These are phyloP conservation scores for Meyerozyma carpophila DNA, from an alignment of 1,139 yeast genomes.

Conservation along the genomic window DNA sequence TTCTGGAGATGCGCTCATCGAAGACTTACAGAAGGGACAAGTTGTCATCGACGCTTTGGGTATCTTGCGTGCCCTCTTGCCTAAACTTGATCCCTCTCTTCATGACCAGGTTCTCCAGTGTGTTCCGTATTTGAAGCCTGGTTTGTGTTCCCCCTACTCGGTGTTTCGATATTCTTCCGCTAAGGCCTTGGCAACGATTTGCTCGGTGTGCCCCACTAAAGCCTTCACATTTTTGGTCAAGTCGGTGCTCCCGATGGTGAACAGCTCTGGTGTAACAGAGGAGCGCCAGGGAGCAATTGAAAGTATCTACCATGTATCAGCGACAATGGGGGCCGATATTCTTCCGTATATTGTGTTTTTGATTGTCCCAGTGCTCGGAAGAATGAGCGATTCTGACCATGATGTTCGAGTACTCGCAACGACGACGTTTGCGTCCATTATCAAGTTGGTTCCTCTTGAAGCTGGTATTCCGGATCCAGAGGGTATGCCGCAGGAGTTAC, in stretches of 20 bases:
- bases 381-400: constrained; percentile 94
- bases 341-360: constrained; percentile 92
- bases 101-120: constrained; percentile 43
- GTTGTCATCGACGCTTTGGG: constrained; percentile 83
- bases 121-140: constrained; percentile 50
- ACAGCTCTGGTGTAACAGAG: constrained; percentile 68
- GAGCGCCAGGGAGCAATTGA: constrained; percentile 95
- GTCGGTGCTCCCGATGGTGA: constrained; percentile 71
- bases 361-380: constrained; percentile 92
- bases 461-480: constrained; percentile 97
- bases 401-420: constrained; percentile 91
- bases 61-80: constrained; percentile 68
- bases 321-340: constrained; percentile 82
- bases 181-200: constrained; percentile 78
- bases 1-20: constrained; percentile 30
- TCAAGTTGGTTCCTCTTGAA: constrained; percentile 92
- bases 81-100: constrained; percentile 49
- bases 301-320: constrained; percentile 78
- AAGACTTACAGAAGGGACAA: constrained; percentile 62
- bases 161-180: constrained; percentile 90
- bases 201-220: constrained; percentile 65
- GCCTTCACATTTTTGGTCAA: constrained; percentile 82
- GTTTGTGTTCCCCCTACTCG: constrained; percentile 64
- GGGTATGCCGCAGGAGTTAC: constrained; percentile 79
- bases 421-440: constrained; percentile 93